Percentiles rank a stretch among this genome's conserved stretches.
phyloP scores from a whole-genome alignment of 2,329 filamentous ascomycete species.

The Talaromyces sp. region DNA sequence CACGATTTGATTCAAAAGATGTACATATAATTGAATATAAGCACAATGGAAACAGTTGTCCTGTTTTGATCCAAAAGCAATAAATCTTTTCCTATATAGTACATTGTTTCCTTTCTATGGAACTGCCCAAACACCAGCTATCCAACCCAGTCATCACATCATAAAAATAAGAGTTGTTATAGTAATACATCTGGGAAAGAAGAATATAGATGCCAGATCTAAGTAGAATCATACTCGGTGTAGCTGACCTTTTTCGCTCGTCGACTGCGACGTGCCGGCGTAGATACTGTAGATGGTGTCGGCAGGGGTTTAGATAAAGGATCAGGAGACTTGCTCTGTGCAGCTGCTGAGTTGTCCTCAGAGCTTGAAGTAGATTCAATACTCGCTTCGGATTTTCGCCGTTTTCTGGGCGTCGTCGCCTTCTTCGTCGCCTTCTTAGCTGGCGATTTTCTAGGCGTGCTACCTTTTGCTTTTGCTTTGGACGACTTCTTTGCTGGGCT shows the following conservation, averaged over 20 bases:
- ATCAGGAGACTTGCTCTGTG: neutral
- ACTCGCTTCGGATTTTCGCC: slow-evolving; percentile 29
- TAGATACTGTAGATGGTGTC: neutral
- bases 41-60: too few relatives aligned
- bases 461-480: neutral
- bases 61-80: neutral
- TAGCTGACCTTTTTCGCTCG: slow-evolving; percentile 36
- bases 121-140: neutral
- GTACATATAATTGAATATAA: too few relatives aligned
- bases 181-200: neutral
- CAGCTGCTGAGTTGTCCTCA: slow-evolving; percentile 14
- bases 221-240: slow-evolving; percentile 30
- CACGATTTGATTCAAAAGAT: neutral
- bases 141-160: neutral
- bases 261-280: slow-evolving; percentile 23
- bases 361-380: slow-evolving; percentile 25
- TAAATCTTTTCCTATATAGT: neutral
- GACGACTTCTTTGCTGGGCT: neutral
- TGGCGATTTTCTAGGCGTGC: neutral
- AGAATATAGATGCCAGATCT: neutral
- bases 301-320: neutral
- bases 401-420: slow-evolving; percentile 28
- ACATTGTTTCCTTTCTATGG: neutral
- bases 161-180: neutral
- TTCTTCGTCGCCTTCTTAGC: neutral